phyloP scores from a whole-genome alignment of 495 filamentous ascomycete species.

The Xanthoparmelia taractica region DNA sequence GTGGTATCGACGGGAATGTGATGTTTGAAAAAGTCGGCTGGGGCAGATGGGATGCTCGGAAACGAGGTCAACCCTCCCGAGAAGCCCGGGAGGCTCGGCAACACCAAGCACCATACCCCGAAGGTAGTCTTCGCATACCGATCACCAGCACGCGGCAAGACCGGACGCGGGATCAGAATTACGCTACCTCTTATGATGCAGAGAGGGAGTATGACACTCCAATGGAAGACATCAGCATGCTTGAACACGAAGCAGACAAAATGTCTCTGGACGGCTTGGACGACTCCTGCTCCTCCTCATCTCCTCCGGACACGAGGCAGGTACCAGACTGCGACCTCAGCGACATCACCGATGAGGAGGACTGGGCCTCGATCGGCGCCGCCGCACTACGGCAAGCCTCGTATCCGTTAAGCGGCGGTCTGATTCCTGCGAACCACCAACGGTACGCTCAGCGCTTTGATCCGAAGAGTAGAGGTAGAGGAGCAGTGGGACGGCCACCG shows the following conservation, averaged over 20 bases:
- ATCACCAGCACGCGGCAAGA: conserved; percentile 38
- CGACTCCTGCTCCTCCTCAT: conserved; percentile 64
- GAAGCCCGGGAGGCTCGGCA: conserved; percentile 38
- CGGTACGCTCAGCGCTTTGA: conserved; percentile 25
- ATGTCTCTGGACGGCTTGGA: conserved; percentile 86
- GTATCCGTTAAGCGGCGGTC: conserved; percentile 31
- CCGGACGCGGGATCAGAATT: conserved; percentile 33
- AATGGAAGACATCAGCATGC: conserved; percentile 53
- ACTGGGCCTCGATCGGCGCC: conserved; percentile 88
- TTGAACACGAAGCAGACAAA: conserved; percentile 85
- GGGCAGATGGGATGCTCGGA: conserved; percentile 88
- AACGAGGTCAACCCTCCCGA: conserved; percentile 56
- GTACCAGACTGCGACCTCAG: conserved; percentile 55
- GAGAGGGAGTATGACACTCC: conserved; percentile 44
- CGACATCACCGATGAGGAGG: conserved; percentile 92
- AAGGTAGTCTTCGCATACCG: conserved; percentile 60
- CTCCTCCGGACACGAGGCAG: conserved; percentile 46
- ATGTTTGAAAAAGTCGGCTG: conserved; percentile 95
- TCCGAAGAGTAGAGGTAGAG: conserved; percentile 24
- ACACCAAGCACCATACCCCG: conserved; percentile 44
- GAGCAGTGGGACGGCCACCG: conserved; percentile 34
- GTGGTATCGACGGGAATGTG: conserved; percentile 62
- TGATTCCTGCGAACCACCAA: conserved; percentile 26
- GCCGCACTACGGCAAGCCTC: conserved; percentile 72
- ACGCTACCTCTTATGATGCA: conserved; percentile 55